Base-by-base conservation (phyloP, 2,329 filamentous ascomycete genomes). In the Paramyrothecium sp. region DNA sequence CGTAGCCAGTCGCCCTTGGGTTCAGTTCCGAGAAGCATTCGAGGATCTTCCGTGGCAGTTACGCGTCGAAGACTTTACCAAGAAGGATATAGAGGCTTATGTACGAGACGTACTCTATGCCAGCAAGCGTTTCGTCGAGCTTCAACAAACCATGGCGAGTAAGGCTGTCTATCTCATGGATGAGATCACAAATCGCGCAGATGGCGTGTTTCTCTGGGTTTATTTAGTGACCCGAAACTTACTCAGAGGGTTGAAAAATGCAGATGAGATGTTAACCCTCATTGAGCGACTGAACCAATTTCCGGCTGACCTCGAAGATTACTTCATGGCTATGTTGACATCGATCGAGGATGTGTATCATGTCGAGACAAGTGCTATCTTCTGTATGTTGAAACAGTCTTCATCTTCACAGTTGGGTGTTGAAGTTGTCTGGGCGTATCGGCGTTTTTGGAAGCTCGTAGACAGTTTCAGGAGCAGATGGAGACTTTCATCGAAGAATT, bases 1-100 rank as follows among this genome's bases (percentile, higher is more conserved):
- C 19, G 57, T 71, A 1, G 67, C 71, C 1, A 73, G 71, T 44
- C 60, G 71, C 8, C 70, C 70, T 1, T 68, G 65, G 60, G 21
- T 30, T 10, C 61, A 56, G 11, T 70, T 66, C 33, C 54, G 62
- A 13, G 50, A 63, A 2, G 58, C 55, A 1, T 68, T 68, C 49
- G 33, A 41, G 0, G 10, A 47, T 2, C 2, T 20, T 4, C 3
- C 16, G 8, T 19, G 34, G 19, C 44, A 55, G 21, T 47, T 55
- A 20, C 47, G 49, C 22, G 48, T 60, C 16, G 34, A 60, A 2
- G 46, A 60, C 8, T 21, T 58, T 16, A 60, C 53, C 5, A 38
- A 21, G 2, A 21, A 54, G 13, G 58, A 60, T 22, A 60, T 60
- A 10, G n/a, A 19, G 7, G 10, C 13, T 4, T 60, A 58, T 41